Conservation (phyloP, 2,329 filamentous ascomycete species). For the Colletotrichum euphorbiae region DNA sequence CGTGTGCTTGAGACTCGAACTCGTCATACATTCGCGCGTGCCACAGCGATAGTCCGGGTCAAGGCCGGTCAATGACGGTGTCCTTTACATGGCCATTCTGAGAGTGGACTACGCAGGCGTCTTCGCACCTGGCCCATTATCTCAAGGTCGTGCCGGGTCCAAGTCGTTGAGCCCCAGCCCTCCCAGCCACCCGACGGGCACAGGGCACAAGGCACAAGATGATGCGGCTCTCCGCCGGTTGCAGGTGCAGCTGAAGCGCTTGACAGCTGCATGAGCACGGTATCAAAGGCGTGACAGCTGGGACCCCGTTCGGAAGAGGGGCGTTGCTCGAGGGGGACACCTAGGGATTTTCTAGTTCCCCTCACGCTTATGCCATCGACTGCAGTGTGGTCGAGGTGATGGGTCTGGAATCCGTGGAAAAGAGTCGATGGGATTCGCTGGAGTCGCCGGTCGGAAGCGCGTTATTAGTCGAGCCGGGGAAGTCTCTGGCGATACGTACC, state of each 20-base stretch:
- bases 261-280: constrained; percentile 9
- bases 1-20: constrained; percentile 8
- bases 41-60: background rate
- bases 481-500: constrained; percentile 21
- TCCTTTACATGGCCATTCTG: background rate
- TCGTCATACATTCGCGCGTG: background rate
- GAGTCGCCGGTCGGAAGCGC: constrained; percentile 17
- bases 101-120: background rate
- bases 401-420: background rate
- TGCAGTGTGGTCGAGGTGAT: constrained; percentile 17
- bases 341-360: constrained; percentile 15
- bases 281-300: constrained; percentile 10
- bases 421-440: constrained; percentile 5
- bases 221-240: background rate
- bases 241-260: background rate
- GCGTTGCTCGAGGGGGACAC: background rate
- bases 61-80: background rate
- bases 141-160: background rate
- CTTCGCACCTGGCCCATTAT: background rate
- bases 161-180: background rate
- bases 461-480: constrained; percentile 14
- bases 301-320: constrained; percentile 4
- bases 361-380: constrained; percentile 22
- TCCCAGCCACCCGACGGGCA: constrained; percentile 29
- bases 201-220: too few species aligned